Evolutionary conservation across 2,329 filamentous ascomycete species (phyloP).

Genomic region (Raffaelea deltoideospora): DNA sequence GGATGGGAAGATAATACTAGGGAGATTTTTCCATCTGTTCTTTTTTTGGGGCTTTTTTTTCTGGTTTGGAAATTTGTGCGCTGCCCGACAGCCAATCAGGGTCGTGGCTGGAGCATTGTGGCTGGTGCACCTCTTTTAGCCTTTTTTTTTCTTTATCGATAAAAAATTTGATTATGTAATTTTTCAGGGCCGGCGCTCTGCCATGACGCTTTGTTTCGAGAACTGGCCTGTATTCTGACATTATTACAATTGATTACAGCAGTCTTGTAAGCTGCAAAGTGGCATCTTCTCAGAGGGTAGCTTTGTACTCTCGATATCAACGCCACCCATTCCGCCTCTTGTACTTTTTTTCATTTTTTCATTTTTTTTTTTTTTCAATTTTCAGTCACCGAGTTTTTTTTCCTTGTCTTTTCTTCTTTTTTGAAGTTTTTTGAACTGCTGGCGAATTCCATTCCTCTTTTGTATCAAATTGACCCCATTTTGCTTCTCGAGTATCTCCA

Average conservation of each 20-base stretch:
- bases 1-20: conserved; percentile 1
- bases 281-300: conserved; percentile 7
- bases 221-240: too few species aligned
- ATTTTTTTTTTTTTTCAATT: conserved; percentile 8
- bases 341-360: conserved; percentile 3
- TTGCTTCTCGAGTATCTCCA: neutral
- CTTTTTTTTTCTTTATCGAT: conserved; percentile 8
- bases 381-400: too few species aligned
- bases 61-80: too few species aligned
- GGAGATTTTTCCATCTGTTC: conserved; percentile 3
- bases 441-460: too few species aligned
- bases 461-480: neutral
- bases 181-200: too few species aligned
- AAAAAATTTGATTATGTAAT: too few species aligned
- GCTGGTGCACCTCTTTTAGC: neutral
- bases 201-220: too few species aligned
- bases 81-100: conserved; percentile 1
- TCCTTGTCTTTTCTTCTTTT: conserved; percentile 1
- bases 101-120: conserved; percentile 2
- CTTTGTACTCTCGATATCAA: conserved; percentile 1
- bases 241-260: too few species aligned
- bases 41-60: conserved; percentile 7
- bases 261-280: conserved; percentile 8
- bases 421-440: too few species aligned
- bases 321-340: neutral